Percentiles rank a stretch among this genome's conserved stretches.
These are phyloP conservation scores for Trichoderma koningiopsis DNA, from an alignment of 2,329 filamentous ascomycete genomes.

Conservation along the genomic window DNA sequence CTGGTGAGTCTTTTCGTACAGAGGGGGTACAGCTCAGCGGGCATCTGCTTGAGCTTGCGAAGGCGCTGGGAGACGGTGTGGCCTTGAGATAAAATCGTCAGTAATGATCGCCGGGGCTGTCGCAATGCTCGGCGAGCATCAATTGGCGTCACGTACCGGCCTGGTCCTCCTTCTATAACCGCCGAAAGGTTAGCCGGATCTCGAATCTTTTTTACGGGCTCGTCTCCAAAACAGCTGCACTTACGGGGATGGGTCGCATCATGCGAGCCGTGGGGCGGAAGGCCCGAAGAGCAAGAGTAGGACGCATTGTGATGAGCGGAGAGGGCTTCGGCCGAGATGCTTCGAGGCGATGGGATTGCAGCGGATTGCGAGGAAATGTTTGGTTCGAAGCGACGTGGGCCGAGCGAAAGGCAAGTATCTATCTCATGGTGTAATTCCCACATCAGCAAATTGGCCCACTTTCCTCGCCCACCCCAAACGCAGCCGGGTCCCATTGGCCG, in stretches of 20 bases:
- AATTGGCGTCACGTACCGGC: constrained; percentile 56
- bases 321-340: constrained; percentile 36
- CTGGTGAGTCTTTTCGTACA: constrained; percentile 56
- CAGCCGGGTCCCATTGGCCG: constrained; percentile 41
- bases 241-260: constrained; percentile 73
- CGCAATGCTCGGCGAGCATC: constrained; percentile 9
- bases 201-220: constrained; percentile 27
- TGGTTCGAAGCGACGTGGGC: constrained; percentile 32
- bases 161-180: constrained; percentile 65
- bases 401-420: constrained; percentile 33
- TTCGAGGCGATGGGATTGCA: constrained; percentile 28
- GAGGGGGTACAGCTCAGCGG: constrained; percentile 90
- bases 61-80: constrained; percentile 97
- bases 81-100: constrained; percentile 55
- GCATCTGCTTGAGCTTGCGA: constrained; percentile 84
- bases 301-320: constrained; percentile 58
- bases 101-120: constrained; percentile 22
- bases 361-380: constrained; percentile 34
- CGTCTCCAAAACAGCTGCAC: constrained; percentile 28
- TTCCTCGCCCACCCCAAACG: not conserved
- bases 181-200: constrained; percentile 33
- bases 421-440: constrained; percentile 40
- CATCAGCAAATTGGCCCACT: constrained; percentile 34
- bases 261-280: constrained; percentile 66
- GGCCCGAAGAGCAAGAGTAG: constrained; percentile 67